Evolutionary conservation across 1,284 basidiomycete species (phyloP), one percentile per base, ranked within the genome.

Genomic region (Rhodotorula sp.): DNA sequence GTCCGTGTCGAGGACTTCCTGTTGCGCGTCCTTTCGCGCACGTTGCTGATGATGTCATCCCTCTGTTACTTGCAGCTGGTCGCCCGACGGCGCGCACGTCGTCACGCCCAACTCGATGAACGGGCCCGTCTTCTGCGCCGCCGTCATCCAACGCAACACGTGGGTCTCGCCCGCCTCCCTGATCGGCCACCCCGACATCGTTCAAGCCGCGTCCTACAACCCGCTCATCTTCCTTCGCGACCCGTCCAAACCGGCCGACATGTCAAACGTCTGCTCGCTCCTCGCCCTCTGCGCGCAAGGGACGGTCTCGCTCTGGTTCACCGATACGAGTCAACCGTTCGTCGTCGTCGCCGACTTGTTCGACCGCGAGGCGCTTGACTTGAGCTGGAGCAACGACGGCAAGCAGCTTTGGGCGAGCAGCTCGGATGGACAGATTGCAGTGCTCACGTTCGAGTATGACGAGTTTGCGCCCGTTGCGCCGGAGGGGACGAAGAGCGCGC

Each of bases 61-160:
- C n/a, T 22, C 61, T 13, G 5, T 2, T 10, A 10, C 68, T 64
- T 30, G 17, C 74, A 96, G 94, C 77, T 99, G 95, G 96, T 96
- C 94, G 1, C 95, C 95, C 4, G 96, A 99, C 80, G 96, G 96
- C n/a, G 91, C 92, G 11, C 92, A 96, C 78, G 91, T 99, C 71
- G 93, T 94, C 8, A 90, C 94, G 1, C 95, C 94, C 0, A 99
- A 99, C 78, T 94, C 95, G 5, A 98, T 94, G 75, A 98, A 96
- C 79, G 94, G 94, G 6, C 94, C 93, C 64, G 94, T 99, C 13
- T 99, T 99, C 80, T 95, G 97, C 59, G 94, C 94, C 4, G 92
- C 92, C 19, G 92, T 99, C 34, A 93, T 98, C 73, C 89, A 91
- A 10, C 85, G 95, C 44, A 36, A 19, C 1, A 48, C 20, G 8